Base-by-base conservation (phyloP, 108 stramenopile species). In the Asterionellopsis glacialis region DNA sequence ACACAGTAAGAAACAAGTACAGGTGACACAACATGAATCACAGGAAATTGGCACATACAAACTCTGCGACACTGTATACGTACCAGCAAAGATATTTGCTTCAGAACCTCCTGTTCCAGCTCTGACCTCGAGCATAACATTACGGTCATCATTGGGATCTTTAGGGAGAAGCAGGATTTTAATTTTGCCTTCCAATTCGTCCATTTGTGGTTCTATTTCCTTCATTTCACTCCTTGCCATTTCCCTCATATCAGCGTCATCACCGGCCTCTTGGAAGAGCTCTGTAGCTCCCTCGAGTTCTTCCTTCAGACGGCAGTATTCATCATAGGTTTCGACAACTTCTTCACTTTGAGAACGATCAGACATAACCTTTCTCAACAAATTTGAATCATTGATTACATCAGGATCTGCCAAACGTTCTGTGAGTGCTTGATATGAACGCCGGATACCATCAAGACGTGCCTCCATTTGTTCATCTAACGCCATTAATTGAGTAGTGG, bases 71-170 rank as follows among this genome's bases (percentile, higher is more conserved):
- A 13, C 19, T 1, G 59, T 76, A 55, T 53, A 81, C 33, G 33
- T 7, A 33, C 85, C 88, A 11, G 94, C 96, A 78, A 97, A 99
- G 16, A 96, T 80, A 33, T 83, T 85, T 10, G 96, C 96, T 73
- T 99, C 98, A 14, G 90, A 91, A 14, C 98, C 98, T 22, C 98
- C 98, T 11, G 94, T 95, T 16, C 98, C 98, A 24, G 97, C 95
- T 39, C 97, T 82, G 38, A 99, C 96, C 65, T 98, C 97, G 22
- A 99, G 61, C 82, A 98, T 94, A 44, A 91, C 88, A 69, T 95
- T 92, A 48, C 87, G 75, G 22, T 87, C 87, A 64, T 98, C 98
- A 69, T 91, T 90, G 6, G 83, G 85, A 65, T 98, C 97, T 50
- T 76, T 79, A 0, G 95, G 97, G 27, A 93, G 58, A 51, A 91